phyloP scores from a whole-genome alignment of 2,329 filamentous ascomycete species.

The Aspergillus amoenus region DNA sequence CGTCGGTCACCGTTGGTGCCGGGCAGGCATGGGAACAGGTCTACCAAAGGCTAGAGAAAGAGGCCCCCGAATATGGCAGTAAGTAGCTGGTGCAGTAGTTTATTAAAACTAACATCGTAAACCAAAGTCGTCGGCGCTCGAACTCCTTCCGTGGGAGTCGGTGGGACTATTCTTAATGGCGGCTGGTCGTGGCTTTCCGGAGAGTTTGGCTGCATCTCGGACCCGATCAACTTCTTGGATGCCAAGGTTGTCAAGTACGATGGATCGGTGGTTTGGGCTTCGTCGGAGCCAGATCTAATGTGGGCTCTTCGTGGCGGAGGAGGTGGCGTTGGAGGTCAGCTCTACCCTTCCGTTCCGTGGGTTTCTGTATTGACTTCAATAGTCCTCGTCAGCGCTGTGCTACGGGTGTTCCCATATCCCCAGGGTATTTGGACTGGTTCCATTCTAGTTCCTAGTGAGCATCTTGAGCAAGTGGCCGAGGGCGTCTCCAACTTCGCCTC shows the following conservation, averaged over 20 bases:
- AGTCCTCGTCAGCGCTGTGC: conserved; percentile 5
- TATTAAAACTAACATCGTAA: conserved; percentile 4
- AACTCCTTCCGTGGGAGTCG: conserved; percentile 41
- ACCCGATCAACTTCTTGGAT: conserved; percentile 44
- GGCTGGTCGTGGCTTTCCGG: conserved; percentile 42
- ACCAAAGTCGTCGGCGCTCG: conserved; percentile 32
- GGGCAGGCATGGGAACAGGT: conserved; percentile 40
- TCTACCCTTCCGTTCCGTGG: background rate
- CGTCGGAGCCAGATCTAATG: conserved; percentile 36
- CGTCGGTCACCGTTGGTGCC: conserved; percentile 33
- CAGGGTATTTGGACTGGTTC: conserved; percentile 15
- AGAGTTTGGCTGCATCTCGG: conserved; percentile 39
- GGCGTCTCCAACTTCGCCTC: background rate
- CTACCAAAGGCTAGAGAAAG: conserved; percentile 34
- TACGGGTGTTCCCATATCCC: conserved; percentile 13
- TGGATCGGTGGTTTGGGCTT: conserved; percentile 40
- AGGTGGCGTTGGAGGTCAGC: conserved; percentile 15
- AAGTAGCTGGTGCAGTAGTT: background rate
- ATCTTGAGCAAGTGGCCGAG: conserved; percentile 3
- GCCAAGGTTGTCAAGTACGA: conserved; percentile 39
- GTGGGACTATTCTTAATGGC: conserved; percentile 37
- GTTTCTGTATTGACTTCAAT: background rate
- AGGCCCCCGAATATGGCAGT: background rate
- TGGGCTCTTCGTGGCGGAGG: conserved; percentile 45
- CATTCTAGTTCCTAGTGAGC: conserved; percentile 14